phyloP scores from a whole-genome alignment of 306 rosid species.

The Pyrus bretschneideri region DNA sequence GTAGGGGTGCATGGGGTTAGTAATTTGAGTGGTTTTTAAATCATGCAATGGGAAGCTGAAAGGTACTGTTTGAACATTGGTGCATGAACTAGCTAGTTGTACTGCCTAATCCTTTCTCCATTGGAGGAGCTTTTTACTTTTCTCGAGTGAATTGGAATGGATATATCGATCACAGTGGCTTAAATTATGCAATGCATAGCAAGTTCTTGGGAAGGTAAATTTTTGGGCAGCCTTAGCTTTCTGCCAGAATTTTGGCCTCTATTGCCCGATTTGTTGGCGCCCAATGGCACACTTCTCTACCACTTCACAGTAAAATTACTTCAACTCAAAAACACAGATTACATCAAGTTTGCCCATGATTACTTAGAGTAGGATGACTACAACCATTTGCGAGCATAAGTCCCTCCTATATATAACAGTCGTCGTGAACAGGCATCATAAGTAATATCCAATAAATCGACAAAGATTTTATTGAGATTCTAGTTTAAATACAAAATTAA shows the following conservation, averaged over 20 bases:
- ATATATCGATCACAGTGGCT: not conserved
- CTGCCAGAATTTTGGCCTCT: slow-evolving; percentile 38
- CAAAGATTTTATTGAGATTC: too few relatives aligned
- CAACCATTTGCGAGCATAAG: too few relatives aligned
- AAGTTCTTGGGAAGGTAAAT: slow-evolving; percentile 52
- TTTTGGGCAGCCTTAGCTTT: slow-evolving; percentile 29
- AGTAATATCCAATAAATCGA: too few relatives aligned
- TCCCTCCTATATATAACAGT: too few relatives aligned
- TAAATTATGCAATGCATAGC: slow-evolving; percentile 6
- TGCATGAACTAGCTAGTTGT: not conserved
- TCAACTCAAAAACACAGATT: not conserved
- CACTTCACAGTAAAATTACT: not conserved
- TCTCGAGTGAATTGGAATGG: not conserved
- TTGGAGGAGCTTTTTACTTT: not conserved
- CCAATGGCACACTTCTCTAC: not conserved
- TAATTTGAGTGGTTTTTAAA: not conserved
- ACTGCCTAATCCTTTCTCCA: not conserved
- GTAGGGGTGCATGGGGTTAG: not conserved
- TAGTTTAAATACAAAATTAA: too few relatives aligned
- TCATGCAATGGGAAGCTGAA: not conserved
- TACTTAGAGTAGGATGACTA: too few relatives aligned
- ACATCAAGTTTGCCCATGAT: not conserved
- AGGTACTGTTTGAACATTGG: not conserved
- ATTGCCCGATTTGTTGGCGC: slow-evolving; percentile 21
- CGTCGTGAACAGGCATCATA: too few relatives aligned